A percentile compares a stretch with the other conserved stretches of the same genome.
Conservation (phyloP, 345 rosid genomes). For the Rhodomyrtus tomentosa region DNA sequence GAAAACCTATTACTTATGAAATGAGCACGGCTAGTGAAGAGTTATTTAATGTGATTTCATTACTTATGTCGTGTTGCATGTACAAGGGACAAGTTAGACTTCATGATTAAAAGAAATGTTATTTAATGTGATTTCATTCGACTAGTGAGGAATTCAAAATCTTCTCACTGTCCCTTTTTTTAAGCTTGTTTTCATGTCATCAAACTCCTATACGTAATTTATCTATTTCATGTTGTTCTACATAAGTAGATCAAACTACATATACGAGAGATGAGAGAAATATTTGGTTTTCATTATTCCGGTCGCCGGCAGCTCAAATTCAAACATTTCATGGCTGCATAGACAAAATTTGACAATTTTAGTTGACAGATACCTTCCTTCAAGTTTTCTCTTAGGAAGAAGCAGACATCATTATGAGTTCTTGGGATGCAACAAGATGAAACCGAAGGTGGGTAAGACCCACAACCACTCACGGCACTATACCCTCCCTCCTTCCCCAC, state of each 20-base stretch:
- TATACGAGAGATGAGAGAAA: background rate
- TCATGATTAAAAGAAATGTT: background rate
- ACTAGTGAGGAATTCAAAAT: background rate
- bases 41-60: too few relatives aligned
- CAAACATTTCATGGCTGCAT: background rate
- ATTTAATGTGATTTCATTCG: background rate
- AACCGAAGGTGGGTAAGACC: background rate
- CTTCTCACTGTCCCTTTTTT: background rate
- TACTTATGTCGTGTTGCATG: too few relatives aligned
- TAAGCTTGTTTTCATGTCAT: background rate
- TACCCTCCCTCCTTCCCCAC: background rate
- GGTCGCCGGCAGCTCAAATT: background rate
- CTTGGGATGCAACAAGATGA: background rate
- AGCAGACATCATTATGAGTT: background rate
- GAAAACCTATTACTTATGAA: background rate
- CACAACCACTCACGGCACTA: background rate
- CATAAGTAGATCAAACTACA: background rate
- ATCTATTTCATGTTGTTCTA: background rate
- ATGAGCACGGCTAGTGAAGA: too few relatives aligned
- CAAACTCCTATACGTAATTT: background rate
- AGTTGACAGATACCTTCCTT: background rate
- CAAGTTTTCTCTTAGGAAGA: background rate
- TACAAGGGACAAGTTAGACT: background rate
- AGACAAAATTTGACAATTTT: background rate
- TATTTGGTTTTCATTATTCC: background rate